Evolutionary conservation across 2,329 filamentous ascomycete genomes (phyloP), one percentile per base, ranked within the genome.

Genomic region (Colletotrichum sublineola): DNA sequence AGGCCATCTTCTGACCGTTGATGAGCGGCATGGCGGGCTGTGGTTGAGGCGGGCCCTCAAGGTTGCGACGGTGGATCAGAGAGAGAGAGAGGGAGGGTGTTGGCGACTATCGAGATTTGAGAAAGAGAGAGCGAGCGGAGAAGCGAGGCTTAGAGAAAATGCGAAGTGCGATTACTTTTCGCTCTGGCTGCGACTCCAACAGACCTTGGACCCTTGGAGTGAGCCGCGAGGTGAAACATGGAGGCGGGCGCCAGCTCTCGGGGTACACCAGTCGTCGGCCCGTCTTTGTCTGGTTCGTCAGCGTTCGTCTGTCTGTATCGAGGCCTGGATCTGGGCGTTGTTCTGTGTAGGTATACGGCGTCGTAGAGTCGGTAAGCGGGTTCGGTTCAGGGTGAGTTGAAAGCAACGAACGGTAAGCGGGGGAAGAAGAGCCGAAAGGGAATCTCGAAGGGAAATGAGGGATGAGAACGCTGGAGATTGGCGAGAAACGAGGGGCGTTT

Each of bases 1-100:
- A 93, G 79, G 91, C 91, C 87, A 93, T 92, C 82, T 92, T 92
- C 80, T 90, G 86, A 74, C 91, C 91, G 78, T 93, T 89, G 76
- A 93, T 90, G 61, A 91, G 85, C 78, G 90, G 90, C 91, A 93
- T 93, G 68, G 79, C 85, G 79, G 67, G 61, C 42, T 60, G 42
- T 46, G 56, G 15, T 44, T 29, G 31, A 48, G 53, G 55, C 24
- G 14, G 31, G 60, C 61, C 44, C 33, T 65, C 62, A 42, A 31
- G 63, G 67, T 66, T 56, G n/a, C 46, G 44, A 20, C 29, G 53
- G 18, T 33, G 44, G 31, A 46, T 31, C 29, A 69, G 24, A 18
- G 50, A 33, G 24, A 6, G 38, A 38, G 36, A 58, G 20, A 15
- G 46, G 24, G 14, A 8, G 42, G 8, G 29, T 48, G n/a, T 42